Evolutionary conservation across 1,284 basidiomycete genomes (phyloP).

Genomic region (Malassezia psittaci): DNA sequence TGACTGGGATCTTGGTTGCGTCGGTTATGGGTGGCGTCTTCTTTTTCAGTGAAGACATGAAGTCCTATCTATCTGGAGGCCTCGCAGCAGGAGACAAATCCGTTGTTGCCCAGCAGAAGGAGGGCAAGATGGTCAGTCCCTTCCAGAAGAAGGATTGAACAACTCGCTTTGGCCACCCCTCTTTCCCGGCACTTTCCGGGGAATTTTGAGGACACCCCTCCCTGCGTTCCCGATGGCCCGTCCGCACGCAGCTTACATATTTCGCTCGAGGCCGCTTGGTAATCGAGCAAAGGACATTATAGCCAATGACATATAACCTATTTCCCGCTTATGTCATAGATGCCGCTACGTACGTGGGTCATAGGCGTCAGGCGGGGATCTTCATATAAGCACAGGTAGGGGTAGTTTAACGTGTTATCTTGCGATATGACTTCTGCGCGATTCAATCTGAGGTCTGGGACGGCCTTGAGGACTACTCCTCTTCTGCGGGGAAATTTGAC

Average conservation of each 20-base stretch:
- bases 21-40: not conserved
- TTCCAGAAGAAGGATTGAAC: not conserved
- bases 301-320: too few species aligned
- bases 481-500: too few species aligned
- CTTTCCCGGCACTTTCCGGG: not conserved
- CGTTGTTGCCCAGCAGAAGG: not conserved
- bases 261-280: not conserved
- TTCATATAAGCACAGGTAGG: too few species aligned
- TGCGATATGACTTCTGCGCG: too few species aligned
- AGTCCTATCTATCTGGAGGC: not conserved
- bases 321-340: too few species aligned
- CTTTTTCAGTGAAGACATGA: not conserved
- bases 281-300: not conserved
- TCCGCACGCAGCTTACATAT: not conserved
- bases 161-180: not conserved
- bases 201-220: not conserved
- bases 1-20: not conserved
- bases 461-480: too few species aligned
- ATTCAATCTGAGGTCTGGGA: too few species aligned
- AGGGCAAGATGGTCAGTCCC: conserved; percentile 1
- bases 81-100: not conserved
- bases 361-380: too few species aligned
- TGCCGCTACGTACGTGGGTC: too few species aligned
- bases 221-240: not conserved
- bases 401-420: too few species aligned